Evolutionary conservation across 805 yeast genomes (phyloP).

Genomic region (Kodamaea hsintzibuensis): DNA sequence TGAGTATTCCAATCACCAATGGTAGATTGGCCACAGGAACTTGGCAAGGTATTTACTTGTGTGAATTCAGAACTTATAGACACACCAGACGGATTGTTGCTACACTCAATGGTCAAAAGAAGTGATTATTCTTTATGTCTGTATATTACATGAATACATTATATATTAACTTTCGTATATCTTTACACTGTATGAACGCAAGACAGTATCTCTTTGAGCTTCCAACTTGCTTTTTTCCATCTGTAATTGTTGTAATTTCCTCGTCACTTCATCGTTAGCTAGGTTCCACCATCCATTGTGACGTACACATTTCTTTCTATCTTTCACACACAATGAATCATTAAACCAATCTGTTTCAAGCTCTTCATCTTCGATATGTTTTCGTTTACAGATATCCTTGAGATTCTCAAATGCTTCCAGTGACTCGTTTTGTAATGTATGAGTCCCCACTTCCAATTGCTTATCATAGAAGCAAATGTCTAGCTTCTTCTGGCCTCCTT

Average conservation of each 20-base stretch:
- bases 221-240: slow-evolving; percentile 29
- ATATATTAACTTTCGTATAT: slow-evolving; percentile 18
- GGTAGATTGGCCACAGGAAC: slow-evolving; percentile 74
- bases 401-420: slow-evolving; percentile 4
- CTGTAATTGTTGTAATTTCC: slow-evolving; percentile 34
- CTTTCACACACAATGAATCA: slow-evolving; percentile 46
- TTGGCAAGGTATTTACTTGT: slow-evolving; percentile 81
- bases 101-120: slow-evolving; percentile 63
- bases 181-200: slow-evolving; percentile 39
- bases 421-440: not conserved
- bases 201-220: slow-evolving; percentile 26
- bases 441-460: slow-evolving; percentile 14
- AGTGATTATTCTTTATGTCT: not conserved
- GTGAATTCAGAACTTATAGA: slow-evolving; percentile 67
- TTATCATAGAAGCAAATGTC: slow-evolving; percentile 58
- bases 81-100: slow-evolving; percentile 71
- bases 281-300: slow-evolving; percentile 55
- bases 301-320: slow-evolving; percentile 54
- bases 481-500: slow-evolving; percentile 29
- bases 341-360: slow-evolving; percentile 16
- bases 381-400: slow-evolving; percentile 2
- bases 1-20: slow-evolving; percentile 67
- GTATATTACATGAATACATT: not conserved
- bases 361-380: slow-evolving; percentile 13
- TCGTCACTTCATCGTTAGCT: slow-evolving; percentile 33